These are phyloP conservation scores for Phialocephala subalpina DNA, from an alignment of 2,329 filamentous ascomycete genomes.

Conservation along the genomic window DNA sequence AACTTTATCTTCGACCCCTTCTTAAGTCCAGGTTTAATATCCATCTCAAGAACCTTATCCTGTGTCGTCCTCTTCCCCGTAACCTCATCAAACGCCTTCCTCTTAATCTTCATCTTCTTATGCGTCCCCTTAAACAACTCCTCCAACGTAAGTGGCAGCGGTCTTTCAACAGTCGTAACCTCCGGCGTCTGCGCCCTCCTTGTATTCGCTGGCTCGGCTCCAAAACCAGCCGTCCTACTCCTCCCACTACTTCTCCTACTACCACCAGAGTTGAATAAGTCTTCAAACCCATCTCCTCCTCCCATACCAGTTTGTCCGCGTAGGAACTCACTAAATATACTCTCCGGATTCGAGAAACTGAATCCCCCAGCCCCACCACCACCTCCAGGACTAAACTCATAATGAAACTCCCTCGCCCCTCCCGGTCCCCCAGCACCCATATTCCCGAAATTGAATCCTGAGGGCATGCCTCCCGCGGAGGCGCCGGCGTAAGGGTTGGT, in stretches of 20 bases:
- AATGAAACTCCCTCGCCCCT: conserved; percentile 60
- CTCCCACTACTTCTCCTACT: conserved; percentile 55
- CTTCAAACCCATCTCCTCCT: conserved; percentile 55
- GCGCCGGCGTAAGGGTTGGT: conserved; percentile 66
- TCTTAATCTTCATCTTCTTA: conserved; percentile 98
- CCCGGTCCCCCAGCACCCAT: conserved; percentile 61
- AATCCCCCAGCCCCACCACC: conserved; percentile 66
- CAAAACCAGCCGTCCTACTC: conserved; percentile 50
- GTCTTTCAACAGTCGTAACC: conserved; percentile 88
- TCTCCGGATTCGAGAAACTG: conserved; percentile 82
- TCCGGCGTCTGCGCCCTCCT: conserved; percentile 71
- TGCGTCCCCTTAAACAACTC: conserved; percentile 86
- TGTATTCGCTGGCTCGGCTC: conserved; percentile 50
- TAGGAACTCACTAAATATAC: conserved; percentile 87
- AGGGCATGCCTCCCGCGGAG: conserved; percentile 58
- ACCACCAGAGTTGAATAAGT: conserved; percentile 54
- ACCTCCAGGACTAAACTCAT: conserved; percentile 52
- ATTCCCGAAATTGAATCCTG: conserved; percentile 56
- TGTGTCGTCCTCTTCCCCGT: conserved; percentile 85
- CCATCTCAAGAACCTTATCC: conserved; percentile 91
- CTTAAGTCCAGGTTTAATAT: conserved; percentile 95
- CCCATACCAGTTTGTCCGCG: conserved; percentile 57
- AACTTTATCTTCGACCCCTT: conserved; percentile 99
- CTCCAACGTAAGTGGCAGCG: conserved; percentile 82
- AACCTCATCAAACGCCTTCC: conserved; percentile 87